Percentiles rank a stretch among this genome's conserved stretches.
These are phyloP conservation scores for Globisporangium alternatum DNA, from an alignment of 352 stramenopile genomes.

Conservation along the genomic window DNA sequence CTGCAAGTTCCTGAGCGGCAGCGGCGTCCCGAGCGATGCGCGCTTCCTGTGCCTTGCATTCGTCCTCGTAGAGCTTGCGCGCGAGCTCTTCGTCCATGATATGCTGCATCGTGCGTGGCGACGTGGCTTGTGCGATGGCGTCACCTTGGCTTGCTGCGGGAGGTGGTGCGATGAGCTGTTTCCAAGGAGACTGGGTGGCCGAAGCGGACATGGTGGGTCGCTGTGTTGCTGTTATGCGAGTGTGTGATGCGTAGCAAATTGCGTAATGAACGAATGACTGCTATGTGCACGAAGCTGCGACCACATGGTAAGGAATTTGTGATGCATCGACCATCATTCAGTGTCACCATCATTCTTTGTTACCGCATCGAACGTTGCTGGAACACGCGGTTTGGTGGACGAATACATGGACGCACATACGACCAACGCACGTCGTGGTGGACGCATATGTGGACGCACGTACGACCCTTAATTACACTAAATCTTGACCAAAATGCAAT, in stretches of 20 bases:
- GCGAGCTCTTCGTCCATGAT: slow-evolving; percentile 70
- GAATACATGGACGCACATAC: too few species aligned
- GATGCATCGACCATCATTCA: neutral
- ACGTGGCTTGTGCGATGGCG: neutral
- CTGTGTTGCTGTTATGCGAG: neutral
- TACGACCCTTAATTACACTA: too few species aligned
- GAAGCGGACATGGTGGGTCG: neutral
- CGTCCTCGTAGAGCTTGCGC: slow-evolving; percentile 33
- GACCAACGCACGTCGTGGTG: too few species aligned
- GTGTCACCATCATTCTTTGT: neutral
- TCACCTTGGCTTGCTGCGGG: neutral
- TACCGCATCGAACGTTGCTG: slow-evolving; percentile 5
- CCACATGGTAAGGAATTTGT: neutral
- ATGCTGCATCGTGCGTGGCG: slow-evolving; percentile 38
- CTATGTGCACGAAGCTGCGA: neutral
- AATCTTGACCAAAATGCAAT: too few species aligned
- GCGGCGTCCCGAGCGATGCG: slow-evolving; percentile 14
- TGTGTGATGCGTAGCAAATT: slow-evolving; percentile 6
- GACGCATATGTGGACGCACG: too few species aligned
- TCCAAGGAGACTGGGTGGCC: slow-evolving; percentile 3
- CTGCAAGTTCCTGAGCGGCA: neutral
- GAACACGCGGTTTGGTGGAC: neutral
- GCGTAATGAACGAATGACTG: neutral
- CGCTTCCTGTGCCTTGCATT: slow-evolving; percentile 18
- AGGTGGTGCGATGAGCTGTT: neutral